A percentile compares a stretch with the other conserved stretches of the same genome.
These are phyloP conservation scores for Jackrogersella minutella DNA, from an alignment of 495 filamentous ascomycete species.

Conservation along the genomic window DNA sequence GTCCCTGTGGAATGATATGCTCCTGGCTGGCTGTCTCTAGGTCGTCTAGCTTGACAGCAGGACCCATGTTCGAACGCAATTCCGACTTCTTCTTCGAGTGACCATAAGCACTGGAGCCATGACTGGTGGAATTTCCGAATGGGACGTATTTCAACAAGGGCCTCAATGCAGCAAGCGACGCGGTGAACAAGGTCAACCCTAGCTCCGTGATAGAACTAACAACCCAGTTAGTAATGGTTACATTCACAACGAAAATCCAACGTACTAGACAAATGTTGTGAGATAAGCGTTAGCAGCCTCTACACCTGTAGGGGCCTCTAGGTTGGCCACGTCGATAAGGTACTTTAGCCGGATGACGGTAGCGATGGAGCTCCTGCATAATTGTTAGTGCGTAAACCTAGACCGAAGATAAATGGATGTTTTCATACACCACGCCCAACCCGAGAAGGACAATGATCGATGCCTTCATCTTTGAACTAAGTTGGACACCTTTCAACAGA, in stretches of 20 bases:
- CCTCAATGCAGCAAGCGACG: slow-evolving; percentile 7
- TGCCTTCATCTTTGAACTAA: not conserved
- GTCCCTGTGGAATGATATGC: slow-evolving; percentile 3
- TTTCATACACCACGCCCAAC: not conserved
- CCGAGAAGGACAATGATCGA: slow-evolving; percentile 4
- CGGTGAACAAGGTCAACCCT: not conserved
- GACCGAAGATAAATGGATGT: not conserved
- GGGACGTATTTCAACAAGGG: slow-evolving; percentile 4
- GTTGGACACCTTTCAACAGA: slow-evolving; percentile 6
- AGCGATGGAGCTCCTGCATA: slow-evolving; percentile 10
- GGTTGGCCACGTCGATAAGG: slow-evolving; percentile 6
- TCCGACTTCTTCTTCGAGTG: slow-evolving; percentile 10
- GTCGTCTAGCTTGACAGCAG: slow-evolving; percentile 5
- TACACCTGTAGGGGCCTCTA: not conserved
- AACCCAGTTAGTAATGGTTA: not conserved
- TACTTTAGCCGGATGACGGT: slow-evolving; percentile 10
- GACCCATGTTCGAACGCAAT: slow-evolving; percentile 1
- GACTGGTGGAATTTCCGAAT: not conserved
- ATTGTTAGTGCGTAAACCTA: not conserved
- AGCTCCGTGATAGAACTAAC: not conserved
- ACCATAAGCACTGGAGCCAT: not conserved
- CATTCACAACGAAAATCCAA: not conserved
- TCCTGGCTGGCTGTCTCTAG: not conserved
- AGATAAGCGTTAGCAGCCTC: slow-evolving; percentile 4
- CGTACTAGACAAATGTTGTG: slow-evolving; percentile 8